Base-by-base conservation (phyloP, 176 grass and related monocot genomes). In the Rhynchospora breviuscula region DNA sequence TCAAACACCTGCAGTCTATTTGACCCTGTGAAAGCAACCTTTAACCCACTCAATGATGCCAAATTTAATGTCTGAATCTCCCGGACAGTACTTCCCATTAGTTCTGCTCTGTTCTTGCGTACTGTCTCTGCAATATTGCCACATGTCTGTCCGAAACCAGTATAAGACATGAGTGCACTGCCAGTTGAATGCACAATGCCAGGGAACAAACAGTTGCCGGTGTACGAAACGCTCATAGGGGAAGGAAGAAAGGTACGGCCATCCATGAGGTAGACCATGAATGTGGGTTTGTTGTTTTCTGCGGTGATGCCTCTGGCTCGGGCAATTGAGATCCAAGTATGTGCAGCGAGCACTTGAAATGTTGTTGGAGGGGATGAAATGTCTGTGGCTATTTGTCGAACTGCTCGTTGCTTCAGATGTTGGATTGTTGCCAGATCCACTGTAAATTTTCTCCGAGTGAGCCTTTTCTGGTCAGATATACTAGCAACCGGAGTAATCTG, bases 311-410 rank as follows among this genome's bases (percentile, higher is more conserved):
- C 58, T 45, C 59, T 81, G 0, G 59, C 79, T 25, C 9, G 57
- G 7, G 79, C 79, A 44, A 81, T 45, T 61, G 79, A 45, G 26
- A 63, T 64, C 79, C 79, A 81, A n/a, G n/a, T 62, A 23, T 60
- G 58, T 6, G 17, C 25, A 3, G 56, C 58, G 1, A 81, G 58
- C 26, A 61, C 58, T 81, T 19, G 26, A 81, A 81, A 81, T 2
- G 26, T 48, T 6, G 79, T 44, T 5, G 79, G 79, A 61, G 33
- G 58, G 5, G 17, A 62, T 8, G 35, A 21, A 13, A 47, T 44
- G 3, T 18, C 9, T 11, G 31, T 10, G 0, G 21, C 47, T 4
- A 17, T 46, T 40, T 81, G 33, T 33, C 25, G 2, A 64, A 63
- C 6, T 22, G 56, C 31, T 63, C 59, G 58, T 81, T 81, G 79